Evolutionary conservation across 768 basidiomycete species (phyloP).

Genomic region (Macrolepiota fuliginosa): DNA sequence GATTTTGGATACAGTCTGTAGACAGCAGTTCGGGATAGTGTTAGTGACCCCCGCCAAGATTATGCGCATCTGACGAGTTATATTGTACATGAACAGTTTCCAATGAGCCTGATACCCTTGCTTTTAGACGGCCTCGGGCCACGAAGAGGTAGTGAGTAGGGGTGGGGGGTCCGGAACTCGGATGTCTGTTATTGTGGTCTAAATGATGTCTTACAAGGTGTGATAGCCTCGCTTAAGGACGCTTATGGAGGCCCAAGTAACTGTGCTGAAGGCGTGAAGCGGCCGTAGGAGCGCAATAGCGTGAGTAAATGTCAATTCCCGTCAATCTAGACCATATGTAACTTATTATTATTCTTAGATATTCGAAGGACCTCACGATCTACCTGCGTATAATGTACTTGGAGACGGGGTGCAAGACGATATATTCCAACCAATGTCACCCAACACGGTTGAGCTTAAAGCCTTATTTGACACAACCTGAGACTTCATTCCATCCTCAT

Average conservation of each 20-base stretch:
- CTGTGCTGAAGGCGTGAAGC: conserved; percentile 71
- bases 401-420: conserved; percentile 67
- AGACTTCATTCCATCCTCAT: not conserved
- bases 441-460: not conserved
- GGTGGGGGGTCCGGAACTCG: too few species aligned
- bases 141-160: too few species aligned
- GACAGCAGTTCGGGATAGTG: too few species aligned
- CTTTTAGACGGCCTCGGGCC: too few species aligned
- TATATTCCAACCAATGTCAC: conserved; percentile 57
- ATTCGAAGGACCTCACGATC: conserved; percentile 45
- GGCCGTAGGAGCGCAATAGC: conserved; percentile 41
- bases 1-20: too few species aligned
- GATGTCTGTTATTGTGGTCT: too few species aligned
- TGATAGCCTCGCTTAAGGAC: too few species aligned
- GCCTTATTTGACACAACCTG: not conserved
- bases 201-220: too few species aligned
- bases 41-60: too few species aligned
- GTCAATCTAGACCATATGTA: not conserved
- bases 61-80: too few species aligned
- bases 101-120: too few species aligned
- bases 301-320: conserved; percentile 36
- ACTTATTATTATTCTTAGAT: conserved; percentile 26
- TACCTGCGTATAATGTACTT: conserved; percentile 73
- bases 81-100: too few species aligned
- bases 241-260: conserved; percentile 42